phyloP scores from a whole-genome alignment of 768 basidiomycete genomes.

The Lentinula detonsa region DNA sequence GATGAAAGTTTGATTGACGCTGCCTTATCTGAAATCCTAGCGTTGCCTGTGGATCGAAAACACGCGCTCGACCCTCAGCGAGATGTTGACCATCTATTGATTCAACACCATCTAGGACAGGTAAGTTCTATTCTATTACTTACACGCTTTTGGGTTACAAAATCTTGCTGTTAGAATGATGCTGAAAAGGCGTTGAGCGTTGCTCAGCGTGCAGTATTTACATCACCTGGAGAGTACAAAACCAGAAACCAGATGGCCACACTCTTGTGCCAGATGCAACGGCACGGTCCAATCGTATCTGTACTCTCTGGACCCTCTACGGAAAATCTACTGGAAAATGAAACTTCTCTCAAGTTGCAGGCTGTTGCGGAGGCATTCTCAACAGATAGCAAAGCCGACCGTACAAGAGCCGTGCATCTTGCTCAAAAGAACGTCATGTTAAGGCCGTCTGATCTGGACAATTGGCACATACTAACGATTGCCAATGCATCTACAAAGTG shows the following conservation, averaged over 20 bases:
- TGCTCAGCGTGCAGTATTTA: constrained; percentile 50
- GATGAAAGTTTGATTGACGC: constrained; percentile 83
- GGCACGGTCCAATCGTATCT: constrained; percentile 37
- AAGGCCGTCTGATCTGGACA: constrained; percentile 26
- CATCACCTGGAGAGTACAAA: constrained; percentile 46
- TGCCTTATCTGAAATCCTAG: constrained; percentile 74
- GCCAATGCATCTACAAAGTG: constrained; percentile 40
- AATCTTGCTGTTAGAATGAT: constrained; percentile 34
- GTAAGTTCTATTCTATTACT: constrained; percentile 29
- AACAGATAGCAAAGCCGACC: constrained; percentile 25
- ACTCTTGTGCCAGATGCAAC: constrained; percentile 44
- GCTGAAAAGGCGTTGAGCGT: constrained; percentile 40
- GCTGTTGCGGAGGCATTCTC: constrained; percentile 46
- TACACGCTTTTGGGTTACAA: neutral
- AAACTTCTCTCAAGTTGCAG: constrained; percentile 40
- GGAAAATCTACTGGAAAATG: constrained; percentile 21
- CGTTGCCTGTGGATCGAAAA: constrained; percentile 61
- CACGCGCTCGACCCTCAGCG: constrained; percentile 61
- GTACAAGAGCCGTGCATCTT: constrained; percentile 28
- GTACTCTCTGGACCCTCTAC: constrained; percentile 29
- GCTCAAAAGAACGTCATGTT: constrained; percentile 65
- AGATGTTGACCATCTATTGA: constrained; percentile 66
- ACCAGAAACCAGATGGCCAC: constrained; percentile 49
- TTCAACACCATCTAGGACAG: constrained; percentile 69
- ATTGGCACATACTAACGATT: constrained; percentile 41